Conservation (phyloP, 805 yeast species). For the Schwanniomyces polymorphus region DNA sequence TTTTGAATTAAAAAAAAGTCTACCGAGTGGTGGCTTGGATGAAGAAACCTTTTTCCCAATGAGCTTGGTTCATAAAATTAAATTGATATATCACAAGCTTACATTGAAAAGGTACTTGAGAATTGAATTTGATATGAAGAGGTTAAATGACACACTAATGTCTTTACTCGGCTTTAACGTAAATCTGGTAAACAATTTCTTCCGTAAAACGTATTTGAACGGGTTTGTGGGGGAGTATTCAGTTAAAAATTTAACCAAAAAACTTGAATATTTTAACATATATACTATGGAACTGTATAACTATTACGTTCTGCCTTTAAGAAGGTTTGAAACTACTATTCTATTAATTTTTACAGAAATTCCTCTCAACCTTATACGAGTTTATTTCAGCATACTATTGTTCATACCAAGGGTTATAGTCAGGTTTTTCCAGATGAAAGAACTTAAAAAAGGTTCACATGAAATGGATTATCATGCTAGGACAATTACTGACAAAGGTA, state of each 20-base stretch:
- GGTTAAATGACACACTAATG: not conserved
- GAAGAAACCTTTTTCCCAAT: not conserved
- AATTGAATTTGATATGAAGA: not conserved
- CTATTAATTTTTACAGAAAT: slow-evolving; percentile 10
- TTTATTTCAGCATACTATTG: slow-evolving; percentile 12
- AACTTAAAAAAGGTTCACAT: slow-evolving; percentile 4
- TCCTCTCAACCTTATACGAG: slow-evolving; percentile 15
- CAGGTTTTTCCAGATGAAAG: slow-evolving; percentile 14
- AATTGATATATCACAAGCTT: not conserved
- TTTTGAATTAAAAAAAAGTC: not conserved
- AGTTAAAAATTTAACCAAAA: slow-evolving; percentile 7
- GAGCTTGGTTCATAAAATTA: not conserved
- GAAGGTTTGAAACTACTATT: slow-evolving; percentile 4
- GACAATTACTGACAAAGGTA: slow-evolving; percentile 1
- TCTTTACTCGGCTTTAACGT: not conserved
- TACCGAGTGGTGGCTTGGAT: not conserved
- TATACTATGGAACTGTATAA: slow-evolving; percentile 2
- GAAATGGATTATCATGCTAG: not conserved
- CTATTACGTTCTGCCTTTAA: slow-evolving; percentile 9
- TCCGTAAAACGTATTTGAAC: not conserved
- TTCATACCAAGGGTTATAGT: slow-evolving; percentile 21
- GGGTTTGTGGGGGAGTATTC: slow-evolving; percentile 15
- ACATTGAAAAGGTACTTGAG: not conserved
- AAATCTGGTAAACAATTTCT: not conserved
- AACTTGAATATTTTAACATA: slow-evolving; percentile 1